phyloP scores from a whole-genome alignment of 768 basidiomycete genomes.

The Leccinum obscurum region DNA sequence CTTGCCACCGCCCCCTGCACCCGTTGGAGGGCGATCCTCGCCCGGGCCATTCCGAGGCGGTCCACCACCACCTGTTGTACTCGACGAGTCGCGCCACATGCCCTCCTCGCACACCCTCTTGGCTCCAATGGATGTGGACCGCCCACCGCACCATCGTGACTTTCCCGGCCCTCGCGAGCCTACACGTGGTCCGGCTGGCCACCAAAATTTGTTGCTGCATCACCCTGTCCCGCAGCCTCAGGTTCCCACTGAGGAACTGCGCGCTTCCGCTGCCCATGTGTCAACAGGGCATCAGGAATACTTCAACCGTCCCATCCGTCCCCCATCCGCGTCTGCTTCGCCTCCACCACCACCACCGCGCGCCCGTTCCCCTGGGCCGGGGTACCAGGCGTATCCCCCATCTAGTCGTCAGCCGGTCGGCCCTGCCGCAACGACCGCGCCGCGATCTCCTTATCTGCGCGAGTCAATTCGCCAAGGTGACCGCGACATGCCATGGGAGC shows the following conservation, averaged over 20 bases:
- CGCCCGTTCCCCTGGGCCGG: conserved; percentile 50
- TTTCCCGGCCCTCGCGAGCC: conserved; percentile 51
- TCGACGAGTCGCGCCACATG: conserved; percentile 72
- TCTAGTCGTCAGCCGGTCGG: conserved; percentile 49
- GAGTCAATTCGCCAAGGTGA: conserved; percentile 50
- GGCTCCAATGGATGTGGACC: conserved; percentile 76
- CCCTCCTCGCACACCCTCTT: conserved; percentile 63
- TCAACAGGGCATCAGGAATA: conserved; percentile 57
- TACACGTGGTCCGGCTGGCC: conserved; percentile 54
- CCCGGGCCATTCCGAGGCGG: no score
- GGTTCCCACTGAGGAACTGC: conserved; percentile 51
- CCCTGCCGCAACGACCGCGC: conserved; percentile 52
- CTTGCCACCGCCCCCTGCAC: no score
- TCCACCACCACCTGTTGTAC: conserved; percentile 38
- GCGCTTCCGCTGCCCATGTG: conserved; percentile 38
- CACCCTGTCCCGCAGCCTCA: conserved; percentile 66
- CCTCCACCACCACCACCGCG: conserved; percentile 47
- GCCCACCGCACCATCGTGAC: conserved; percentile 56
- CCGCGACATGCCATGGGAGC: conserved; percentile 60
- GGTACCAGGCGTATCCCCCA: conserved; percentile 49
- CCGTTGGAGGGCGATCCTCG: no score
- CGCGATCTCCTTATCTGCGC: conserved; percentile 61
- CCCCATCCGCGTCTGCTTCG: conserved; percentile 59
- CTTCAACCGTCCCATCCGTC: conserved; percentile 51
- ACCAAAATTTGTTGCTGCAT: conserved; percentile 60